phyloP scores from a whole-genome alignment of 1,284 basidiomycete species.

The Puccinia polysora region DNA sequence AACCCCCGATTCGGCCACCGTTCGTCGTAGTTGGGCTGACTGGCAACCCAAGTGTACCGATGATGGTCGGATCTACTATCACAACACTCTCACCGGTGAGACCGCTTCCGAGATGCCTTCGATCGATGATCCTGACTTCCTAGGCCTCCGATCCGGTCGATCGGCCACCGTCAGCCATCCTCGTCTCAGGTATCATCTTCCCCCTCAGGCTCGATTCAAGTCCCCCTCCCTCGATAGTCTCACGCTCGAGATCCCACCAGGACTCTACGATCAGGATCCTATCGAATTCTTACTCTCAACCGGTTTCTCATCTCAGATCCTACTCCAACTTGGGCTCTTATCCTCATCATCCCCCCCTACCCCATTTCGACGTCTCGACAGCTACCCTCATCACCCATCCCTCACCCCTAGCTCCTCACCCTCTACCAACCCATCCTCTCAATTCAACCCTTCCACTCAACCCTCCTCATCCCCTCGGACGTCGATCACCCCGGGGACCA shows the following conservation, averaged over 20 bases:
- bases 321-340: too few relatives aligned
- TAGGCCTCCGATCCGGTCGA: constrained; percentile 17
- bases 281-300: too few relatives aligned
- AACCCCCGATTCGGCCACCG: too few relatives aligned
- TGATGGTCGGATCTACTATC: constrained; percentile 73
- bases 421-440: not conserved
- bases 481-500: not conserved
- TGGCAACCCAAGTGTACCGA: constrained; percentile 49
- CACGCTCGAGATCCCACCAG: too few relatives aligned
- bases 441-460: not conserved
- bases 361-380: too few relatives aligned
- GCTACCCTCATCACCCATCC: too few relatives aligned
- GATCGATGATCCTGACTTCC: constrained; percentile 43
- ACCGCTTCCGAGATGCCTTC: constrained; percentile 75
- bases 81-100: constrained; percentile 84
- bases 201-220: constrained; percentile 19
- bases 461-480: not conserved
- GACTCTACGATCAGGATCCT: too few relatives aligned
- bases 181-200: not conserved
- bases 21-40: constrained; percentile 46
- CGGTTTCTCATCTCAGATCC: too few relatives aligned
- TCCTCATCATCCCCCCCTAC: too few relatives aligned
- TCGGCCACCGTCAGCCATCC: not conserved
- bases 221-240: too few relatives aligned
- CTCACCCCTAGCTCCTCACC: too few relatives aligned